Percentiles rank a stretch among this genome's conserved stretches.
Evolutionary conservation across 1,284 basidiomycete species (phyloP).

Genomic region (Sporisorium iseilematis-ciliati): DNA sequence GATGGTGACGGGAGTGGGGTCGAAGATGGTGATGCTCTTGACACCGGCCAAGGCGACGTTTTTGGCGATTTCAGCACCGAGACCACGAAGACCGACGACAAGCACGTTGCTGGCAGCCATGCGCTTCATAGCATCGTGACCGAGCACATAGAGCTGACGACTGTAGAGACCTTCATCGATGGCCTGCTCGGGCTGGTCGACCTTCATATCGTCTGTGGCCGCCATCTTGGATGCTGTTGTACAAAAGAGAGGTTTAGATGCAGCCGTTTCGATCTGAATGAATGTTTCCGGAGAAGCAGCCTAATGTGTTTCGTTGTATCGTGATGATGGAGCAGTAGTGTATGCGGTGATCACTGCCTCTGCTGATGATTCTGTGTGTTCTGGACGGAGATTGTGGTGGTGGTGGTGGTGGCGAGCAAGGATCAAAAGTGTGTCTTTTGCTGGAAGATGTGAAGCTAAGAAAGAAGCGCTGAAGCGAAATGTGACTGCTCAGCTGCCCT

Average conservation of each 20-base stretch:
- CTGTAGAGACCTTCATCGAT: constrained; percentile 66
- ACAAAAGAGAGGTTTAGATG: neutral
- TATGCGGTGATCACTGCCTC: neutral
- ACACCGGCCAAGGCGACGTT: constrained; percentile 95
- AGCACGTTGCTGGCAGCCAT: constrained; percentile 98
- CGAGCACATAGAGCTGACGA: constrained; percentile 69
- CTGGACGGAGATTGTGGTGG: too few species aligned
- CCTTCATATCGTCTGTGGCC: constrained; percentile 51
- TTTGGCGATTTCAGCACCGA: constrained; percentile 98
- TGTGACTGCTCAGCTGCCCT: neutral
- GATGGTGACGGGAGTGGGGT: constrained; percentile 86
- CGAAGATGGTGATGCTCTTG: constrained; percentile 95
- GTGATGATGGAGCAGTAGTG: too few species aligned
- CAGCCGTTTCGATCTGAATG: neutral
- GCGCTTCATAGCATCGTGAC: constrained; percentile 87
- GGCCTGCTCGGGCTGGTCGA: constrained; percentile 51
- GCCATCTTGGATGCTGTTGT: constrained; percentile 22
- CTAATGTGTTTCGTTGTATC: neutral
- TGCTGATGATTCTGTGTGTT: too few species aligned
- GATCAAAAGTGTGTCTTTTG: too few species aligned
- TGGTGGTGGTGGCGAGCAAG: too few species aligned
- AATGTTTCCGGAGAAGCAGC: neutral
- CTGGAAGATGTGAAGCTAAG: too few species aligned
- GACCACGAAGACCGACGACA: constrained; percentile 89
- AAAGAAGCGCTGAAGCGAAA: too few species aligned